Evolutionary conservation across 2,329 filamentous ascomycete species (phyloP).

Genomic region (Alternaria brassicae): DNA sequence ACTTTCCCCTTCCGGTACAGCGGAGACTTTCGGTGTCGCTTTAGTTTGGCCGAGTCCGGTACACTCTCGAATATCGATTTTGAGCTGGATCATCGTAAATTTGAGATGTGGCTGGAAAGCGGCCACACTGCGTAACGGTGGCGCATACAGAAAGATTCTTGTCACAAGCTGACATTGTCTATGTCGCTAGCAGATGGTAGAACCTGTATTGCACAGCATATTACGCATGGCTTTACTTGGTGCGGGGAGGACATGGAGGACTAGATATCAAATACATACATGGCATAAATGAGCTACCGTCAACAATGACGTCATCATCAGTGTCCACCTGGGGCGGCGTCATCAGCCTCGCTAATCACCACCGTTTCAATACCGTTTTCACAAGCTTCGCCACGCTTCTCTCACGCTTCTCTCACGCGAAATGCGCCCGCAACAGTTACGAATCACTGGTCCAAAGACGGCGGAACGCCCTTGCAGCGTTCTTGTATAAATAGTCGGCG

Average conservation of each 20-base stretch:
- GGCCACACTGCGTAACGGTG: neutral
- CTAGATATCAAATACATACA: slow-evolving; percentile 8
- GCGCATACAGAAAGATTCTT: neutral
- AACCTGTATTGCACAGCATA: neutral
- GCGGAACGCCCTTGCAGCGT: slow-evolving; percentile 12
- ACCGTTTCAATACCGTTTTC: slow-evolving; percentile 10
- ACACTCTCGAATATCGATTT: slow-evolving; percentile 1
- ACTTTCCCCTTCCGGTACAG: slow-evolving; percentile 7
- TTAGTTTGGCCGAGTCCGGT: neutral
- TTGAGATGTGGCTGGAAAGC: neutral
- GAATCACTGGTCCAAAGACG: slow-evolving; percentile 6
- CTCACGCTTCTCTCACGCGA: slow-evolving; percentile 10
- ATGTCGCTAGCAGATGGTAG: neutral
- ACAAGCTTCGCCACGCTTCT: slow-evolving; percentile 8
- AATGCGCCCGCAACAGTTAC: slow-evolving; percentile 4
- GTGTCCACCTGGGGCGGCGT: slow-evolving; percentile 1
- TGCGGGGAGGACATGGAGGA: slow-evolving; percentile 1
- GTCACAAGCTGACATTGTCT: neutral
- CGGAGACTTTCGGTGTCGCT: slow-evolving; percentile 6
- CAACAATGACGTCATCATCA: slow-evolving; percentile 14
- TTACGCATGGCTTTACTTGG: neutral
- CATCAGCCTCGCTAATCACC: neutral
- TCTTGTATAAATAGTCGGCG: slow-evolving; percentile 11
- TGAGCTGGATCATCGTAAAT: slow-evolving; percentile 1
- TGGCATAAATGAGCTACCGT: slow-evolving; percentile 4